Evolutionary conservation across 805 yeast species (phyloP), one percentile per base, ranked within the genome.

Genomic region (Pichia heedii): DNA sequence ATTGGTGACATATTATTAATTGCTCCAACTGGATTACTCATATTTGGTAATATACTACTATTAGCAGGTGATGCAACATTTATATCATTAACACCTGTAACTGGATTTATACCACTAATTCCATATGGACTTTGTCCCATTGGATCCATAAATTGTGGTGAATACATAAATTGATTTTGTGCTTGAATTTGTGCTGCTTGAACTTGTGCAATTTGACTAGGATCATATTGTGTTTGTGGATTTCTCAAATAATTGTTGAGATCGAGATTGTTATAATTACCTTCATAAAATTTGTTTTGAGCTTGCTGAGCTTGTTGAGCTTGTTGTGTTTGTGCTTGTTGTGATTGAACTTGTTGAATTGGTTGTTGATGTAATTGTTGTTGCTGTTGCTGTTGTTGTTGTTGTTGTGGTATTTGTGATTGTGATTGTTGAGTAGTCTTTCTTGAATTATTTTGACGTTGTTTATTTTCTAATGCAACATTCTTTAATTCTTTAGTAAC

Each of bases 381-480:
- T 53, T 46, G 46, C 54, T 46, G 45, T 43, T 48, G 41, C 48
- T 40, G 49, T 50, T 47, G 49, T 47, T 54, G 53, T 42, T 47
- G 50, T 37, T 49, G 54, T 38, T 41, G 50, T 46, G 11, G 35
- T 20, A 15, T 27, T 24, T 16, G 37, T 29, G 24, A 42, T 22
- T 9, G 43, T 34, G 22, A 24, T 54, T 21, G 49, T 49, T 13
- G 46, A 45, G 16, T 46, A 49, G 20, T 61, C 55, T 43, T 67
- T 67, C 52, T 73, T 71, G 61, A 66, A 63, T 36, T 61, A 54
- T 19, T 59, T 43, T 26, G 48, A 36, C 11, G 20, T 21, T n/a
- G n/a, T n/a, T n/a, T n/a, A n/a, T n/a, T n/a, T n/a, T n/a, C n/a
- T n/a, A 24, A 10, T 29, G 32, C 12, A 29, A 29, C 32, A 29